Evolutionary conservation across 345 rosid genomes (phyloP), one percentile per base, ranked within the genome.

Genomic region (Hevea brasiliensis): DNA sequence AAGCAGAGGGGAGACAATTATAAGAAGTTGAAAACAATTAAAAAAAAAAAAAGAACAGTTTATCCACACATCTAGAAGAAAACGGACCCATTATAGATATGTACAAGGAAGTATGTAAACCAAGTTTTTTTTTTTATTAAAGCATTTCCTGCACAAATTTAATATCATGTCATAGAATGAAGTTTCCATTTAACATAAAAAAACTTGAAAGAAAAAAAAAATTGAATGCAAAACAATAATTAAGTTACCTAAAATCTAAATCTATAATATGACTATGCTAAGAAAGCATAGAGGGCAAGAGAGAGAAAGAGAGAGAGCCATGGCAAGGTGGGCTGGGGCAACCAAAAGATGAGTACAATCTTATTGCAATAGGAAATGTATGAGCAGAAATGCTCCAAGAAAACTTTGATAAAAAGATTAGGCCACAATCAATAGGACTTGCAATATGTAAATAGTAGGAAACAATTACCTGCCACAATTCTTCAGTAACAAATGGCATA

Each of bases 401-500:
- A 47, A 24, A 24, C 61, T 26, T 29, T 27, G 40, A 27, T 13
- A 17, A 59, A 58, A 59, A 59, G n/a, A 11, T 14, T 14, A 27
- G 2, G 40, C 17, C 14, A 44, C 42, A 59, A 55, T 23, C 7
- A 21, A 42, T 20, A 29, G 12, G 27, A 61, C 45, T 47, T 59
- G 2, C 12, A 20, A 26, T 3, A 6, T 44, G 23, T 45, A 60
- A 67, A 21, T 24, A 41, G 18, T 11, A 58, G 64, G 62, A 67
- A 54, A 35, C 23, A 18, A 32, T 69, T 74, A 94, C 98, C 97
- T 92, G 98, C 98, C 97, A 94, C n/a, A 92, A 88, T 69, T 88
- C 92, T 80, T 94, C 97, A 0, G 95, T 94, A 53, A 94, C 98
- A 72, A 94, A 94, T 13, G 98, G 98, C 97, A 94, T 94, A 80